These are phyloP conservation scores for Nannochloropsis salina DNA, from an alignment of 108 stramenopile genomes.

Conservation along the genomic window DNA sequence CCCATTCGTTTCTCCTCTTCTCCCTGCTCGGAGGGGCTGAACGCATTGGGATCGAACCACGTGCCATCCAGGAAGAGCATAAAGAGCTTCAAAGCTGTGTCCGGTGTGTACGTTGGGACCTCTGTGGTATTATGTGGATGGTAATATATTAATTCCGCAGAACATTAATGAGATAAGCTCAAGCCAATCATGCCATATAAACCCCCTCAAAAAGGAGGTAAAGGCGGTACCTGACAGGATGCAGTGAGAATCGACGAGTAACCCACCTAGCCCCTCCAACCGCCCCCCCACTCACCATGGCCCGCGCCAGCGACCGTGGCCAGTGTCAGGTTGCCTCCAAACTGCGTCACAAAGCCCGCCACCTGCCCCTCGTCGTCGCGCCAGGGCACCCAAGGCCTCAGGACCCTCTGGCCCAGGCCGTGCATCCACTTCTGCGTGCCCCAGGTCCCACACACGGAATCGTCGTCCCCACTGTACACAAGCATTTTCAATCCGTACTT, in stretches of 20 bases:
- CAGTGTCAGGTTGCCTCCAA: constrained; percentile 37
- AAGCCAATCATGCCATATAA: too few relatives aligned
- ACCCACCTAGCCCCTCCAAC: too few relatives aligned
- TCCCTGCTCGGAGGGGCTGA: neutral
- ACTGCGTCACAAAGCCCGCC: constrained; percentile 60
- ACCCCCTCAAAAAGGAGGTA: too few relatives aligned
- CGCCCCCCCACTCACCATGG: neutral
- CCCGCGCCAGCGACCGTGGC: neutral
- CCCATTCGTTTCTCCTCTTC: neutral
- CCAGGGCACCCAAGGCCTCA: constrained; percentile 55
- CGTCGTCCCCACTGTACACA: constrained; percentile 28
- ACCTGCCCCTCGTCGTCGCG: constrained; percentile 50
- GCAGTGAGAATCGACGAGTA: too few relatives aligned
- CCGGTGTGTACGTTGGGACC: neutral
- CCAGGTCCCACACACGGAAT: constrained; percentile 53
- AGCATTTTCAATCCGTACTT: constrained; percentile 7
- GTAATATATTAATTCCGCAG: too few relatives aligned
- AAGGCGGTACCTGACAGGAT: too few relatives aligned
- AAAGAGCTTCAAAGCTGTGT: constrained; percentile 7
- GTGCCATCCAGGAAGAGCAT: neutral
- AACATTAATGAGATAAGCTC: too few relatives aligned
- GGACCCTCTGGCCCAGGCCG: constrained; percentile 47
- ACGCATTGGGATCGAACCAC: neutral
- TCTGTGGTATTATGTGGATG: neutral
- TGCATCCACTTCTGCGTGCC: constrained; percentile 62